These are phyloP conservation scores for Balamuthia mandrillaris DNA, from an alignment of 208 protist genomes.

Conservation along the genomic window DNA sequence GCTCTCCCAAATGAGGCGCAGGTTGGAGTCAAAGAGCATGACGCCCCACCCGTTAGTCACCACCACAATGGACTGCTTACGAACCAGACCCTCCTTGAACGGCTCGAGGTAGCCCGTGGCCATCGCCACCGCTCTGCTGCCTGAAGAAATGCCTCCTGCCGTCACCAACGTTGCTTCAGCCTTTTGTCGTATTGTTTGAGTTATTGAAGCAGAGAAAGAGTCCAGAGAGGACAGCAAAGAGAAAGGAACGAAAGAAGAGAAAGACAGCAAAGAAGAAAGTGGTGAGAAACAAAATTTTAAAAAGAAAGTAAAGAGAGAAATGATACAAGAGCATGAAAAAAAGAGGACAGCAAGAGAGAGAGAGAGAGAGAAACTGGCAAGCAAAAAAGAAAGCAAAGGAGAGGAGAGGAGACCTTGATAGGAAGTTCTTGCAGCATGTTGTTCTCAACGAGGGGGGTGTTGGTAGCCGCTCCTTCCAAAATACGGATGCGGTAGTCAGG, in stretches of 20 bases:
- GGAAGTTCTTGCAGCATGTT: neutral
- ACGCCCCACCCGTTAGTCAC: slow-evolving; percentile 48
- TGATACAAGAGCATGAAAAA: neutral
- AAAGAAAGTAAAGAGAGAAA: slow-evolving; percentile 42
- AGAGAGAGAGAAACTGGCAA: slow-evolving; percentile 13
- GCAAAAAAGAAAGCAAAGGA: neutral
- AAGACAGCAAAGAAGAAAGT: too few relatives aligned
- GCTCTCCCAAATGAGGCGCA: slow-evolving; percentile 50
- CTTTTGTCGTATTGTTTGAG: too few relatives aligned
- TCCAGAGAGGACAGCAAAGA: too few relatives aligned
- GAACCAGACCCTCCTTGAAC: neutral
- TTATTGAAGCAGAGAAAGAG: too few relatives aligned
- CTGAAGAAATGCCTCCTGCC: slow-evolving; percentile 46
- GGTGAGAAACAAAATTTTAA: too few relatives aligned
- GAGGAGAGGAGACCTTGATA: neutral
- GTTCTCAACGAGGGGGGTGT: neutral
- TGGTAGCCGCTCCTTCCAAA: neutral
- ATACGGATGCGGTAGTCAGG: slow-evolving; percentile 13
- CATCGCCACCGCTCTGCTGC: slow-evolving; percentile 41
- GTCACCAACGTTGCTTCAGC: slow-evolving; percentile 27
- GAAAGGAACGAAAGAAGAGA: too few relatives aligned
- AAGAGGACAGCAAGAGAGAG: slow-evolving; percentile 2
- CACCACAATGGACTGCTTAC: slow-evolving; percentile 44
- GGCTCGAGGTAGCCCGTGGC: slow-evolving; percentile 33
- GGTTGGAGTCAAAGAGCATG: slow-evolving; percentile 44